phyloP scores from a whole-genome alignment of 257 asterid species.

The Misopates orontium region DNA sequence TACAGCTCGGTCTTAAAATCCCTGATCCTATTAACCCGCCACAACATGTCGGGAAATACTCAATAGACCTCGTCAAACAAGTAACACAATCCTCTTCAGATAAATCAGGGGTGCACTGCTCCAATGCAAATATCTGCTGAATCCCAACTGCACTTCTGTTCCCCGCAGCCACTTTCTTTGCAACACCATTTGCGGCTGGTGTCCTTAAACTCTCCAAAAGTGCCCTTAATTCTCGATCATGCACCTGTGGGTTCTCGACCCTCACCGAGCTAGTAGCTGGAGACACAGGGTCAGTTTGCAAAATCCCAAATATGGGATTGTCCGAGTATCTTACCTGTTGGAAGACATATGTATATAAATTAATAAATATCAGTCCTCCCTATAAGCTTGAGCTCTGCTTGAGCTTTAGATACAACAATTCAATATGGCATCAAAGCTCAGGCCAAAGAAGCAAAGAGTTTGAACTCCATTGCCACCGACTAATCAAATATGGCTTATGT shows the following conservation, averaged over 20 bases:
- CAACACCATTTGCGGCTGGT: slow-evolving; percentile 35
- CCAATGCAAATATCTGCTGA: slow-evolving; percentile 26
- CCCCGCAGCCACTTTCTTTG: slow-evolving; percentile 35
- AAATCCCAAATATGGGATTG: slow-evolving; percentile 3
- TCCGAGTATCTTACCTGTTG: slow-evolving; percentile 22
- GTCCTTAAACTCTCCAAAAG: slow-evolving; percentile 13
- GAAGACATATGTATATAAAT: too few species aligned
- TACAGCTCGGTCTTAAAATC: slow-evolving; percentile 33
- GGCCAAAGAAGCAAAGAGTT: too few species aligned
- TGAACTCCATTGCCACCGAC: too few species aligned
- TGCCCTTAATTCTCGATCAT: slow-evolving; percentile 1
- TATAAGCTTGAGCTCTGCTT: too few species aligned
- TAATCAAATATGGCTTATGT: too few species aligned
- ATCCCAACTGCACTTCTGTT: slow-evolving; percentile 5
- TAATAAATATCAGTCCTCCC: too few species aligned
- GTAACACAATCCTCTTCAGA: slow-evolving; percentile 25
- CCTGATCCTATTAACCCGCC: slow-evolving; percentile 26
- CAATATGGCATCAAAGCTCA: too few species aligned
- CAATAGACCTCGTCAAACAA: slow-evolving; percentile 24
- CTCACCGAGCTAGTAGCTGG: not conserved
- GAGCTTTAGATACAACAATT: too few species aligned
- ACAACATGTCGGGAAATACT: slow-evolving; percentile 16
- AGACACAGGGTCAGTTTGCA: not conserved
- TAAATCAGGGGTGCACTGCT: slow-evolving; percentile 44
- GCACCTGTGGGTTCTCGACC: not conserved